Evolutionary conservation across 257 asterid species (phyloP), one percentile per base, ranked within the genome.

Genomic region (Solanum chiquidenum): DNA sequence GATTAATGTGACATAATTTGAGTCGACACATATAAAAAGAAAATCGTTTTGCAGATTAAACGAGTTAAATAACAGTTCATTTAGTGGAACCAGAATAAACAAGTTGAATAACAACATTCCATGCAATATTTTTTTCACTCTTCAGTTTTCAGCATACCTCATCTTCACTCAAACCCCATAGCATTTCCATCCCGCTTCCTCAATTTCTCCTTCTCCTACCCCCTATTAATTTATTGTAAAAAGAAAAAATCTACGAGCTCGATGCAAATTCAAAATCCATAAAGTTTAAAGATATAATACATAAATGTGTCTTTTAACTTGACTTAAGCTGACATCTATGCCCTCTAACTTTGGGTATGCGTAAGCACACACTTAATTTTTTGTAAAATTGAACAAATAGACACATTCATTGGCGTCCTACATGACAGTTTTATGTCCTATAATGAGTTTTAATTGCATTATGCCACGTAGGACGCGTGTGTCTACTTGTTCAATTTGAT

Each of bases 1-100:
- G 2, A 69, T 69, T 69, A 13, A 69, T 1, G 1, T 69, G 12
- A 7, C 6, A 69, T 69, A 14, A 1, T 69, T 18, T 20, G 64
- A 55, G 1, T 7, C 4, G 2, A 20, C 0, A 2, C 1, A 55
- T 3, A 18, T 16, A 4, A 0, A 6, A 52, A 16, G 0, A 3
- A 52, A 52, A 49, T 14, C 14, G 5, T 52, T 52, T 2, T 1
- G 0, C n/a, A 0, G n/a, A 52, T 18, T 6, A 52, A 52, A 18
- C 4, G 0, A 52, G n/a, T 2, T 52, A 52, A 52, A 52, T 52
- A 52, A 52, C 0, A 4, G 0, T 52, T 52, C 0, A 52, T 55
- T 55, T 55, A 55, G n/a, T 55, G 64, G 2, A 20, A 55, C 25
- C 1, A 55, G 25, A 55, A 20, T 6, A 55, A 55, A 55, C 64